Percentiles rank a stretch among this genome's conserved stretches.
phyloP scores from a whole-genome alignment of 257 asterid genomes.

The Parsonsia alboflavescens region DNA sequence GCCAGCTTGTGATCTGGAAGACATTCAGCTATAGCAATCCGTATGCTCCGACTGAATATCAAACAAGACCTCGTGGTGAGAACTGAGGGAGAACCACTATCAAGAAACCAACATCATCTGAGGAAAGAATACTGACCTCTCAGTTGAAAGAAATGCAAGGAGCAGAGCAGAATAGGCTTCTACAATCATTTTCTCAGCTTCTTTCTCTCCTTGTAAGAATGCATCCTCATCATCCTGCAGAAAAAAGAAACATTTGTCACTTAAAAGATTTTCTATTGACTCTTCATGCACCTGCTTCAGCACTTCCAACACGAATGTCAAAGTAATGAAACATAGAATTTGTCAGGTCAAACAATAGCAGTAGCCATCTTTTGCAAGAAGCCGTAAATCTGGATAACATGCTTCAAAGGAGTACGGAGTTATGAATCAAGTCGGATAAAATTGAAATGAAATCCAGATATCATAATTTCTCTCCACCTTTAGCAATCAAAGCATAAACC shows the following conservation, averaged over 20 bases:
- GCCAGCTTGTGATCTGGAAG: slow-evolving; percentile 65
- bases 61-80: slow-evolving; percentile 14
- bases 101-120: not conserved
- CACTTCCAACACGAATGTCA: not conserved
- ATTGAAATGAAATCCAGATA: not conserved
- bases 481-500: not conserved
- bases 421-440: not conserved
- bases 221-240: slow-evolving; percentile 85
- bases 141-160: slow-evolving; percentile 93
- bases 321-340: not conserved
- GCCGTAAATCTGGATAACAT: not conserved
- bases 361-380: not conserved
- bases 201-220: slow-evolving; percentile 78
- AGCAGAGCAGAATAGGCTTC: slow-evolving; percentile 98
- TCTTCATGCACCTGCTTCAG: slow-evolving; percentile 4
- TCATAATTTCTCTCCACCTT: not conserved
- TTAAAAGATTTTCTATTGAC: not conserved
- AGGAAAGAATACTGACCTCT: slow-evolving; percentile 47
- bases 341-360: not conserved
- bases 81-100: slow-evolving; percentile 7
- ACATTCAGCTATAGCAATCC: slow-evolving; percentile 52
- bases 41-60: slow-evolving; percentile 53
- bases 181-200: slow-evolving; percentile 95
- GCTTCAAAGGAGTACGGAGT: not conserved
- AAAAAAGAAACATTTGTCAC: slow-evolving; percentile 4